These are phyloP conservation scores for Aspergillus sp. DNA, from an alignment of 2,329 filamentous ascomycete genomes.

Conservation along the genomic window DNA sequence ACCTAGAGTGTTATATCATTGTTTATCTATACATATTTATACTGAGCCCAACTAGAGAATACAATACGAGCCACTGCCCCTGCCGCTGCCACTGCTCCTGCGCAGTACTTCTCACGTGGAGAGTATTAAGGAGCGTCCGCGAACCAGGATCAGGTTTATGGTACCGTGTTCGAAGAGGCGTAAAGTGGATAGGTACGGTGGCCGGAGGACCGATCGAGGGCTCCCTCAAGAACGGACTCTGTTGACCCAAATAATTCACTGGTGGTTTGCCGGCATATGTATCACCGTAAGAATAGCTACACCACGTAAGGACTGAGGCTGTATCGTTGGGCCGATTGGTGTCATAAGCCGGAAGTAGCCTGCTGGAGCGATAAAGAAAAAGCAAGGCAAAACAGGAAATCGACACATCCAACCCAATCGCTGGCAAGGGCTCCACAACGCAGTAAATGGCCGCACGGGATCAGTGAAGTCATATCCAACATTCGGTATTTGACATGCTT, in stretches of 20 bases:
- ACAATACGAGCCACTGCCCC: background rate
- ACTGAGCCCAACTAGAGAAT: background rate
- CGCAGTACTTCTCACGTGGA: background rate
- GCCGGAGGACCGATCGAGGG: background rate
- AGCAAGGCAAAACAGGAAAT: slow-evolving; percentile 15
- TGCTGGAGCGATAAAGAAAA: slow-evolving; percentile 9
- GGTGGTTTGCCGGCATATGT: background rate
- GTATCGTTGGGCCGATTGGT: background rate
- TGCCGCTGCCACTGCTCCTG: background rate
- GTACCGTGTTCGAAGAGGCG: background rate
- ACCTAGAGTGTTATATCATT: background rate
- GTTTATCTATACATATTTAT: background rate
- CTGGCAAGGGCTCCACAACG: slow-evolving; percentile 2
- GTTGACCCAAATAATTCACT: background rate
- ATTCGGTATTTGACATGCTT: slow-evolving; percentile 10
- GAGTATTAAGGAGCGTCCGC: background rate
- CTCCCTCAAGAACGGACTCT: background rate
- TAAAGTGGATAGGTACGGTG: background rate
- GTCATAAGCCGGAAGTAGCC: background rate
- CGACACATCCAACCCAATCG: slow-evolving; percentile 13
- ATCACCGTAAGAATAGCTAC: background rate
- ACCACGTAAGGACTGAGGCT: background rate
- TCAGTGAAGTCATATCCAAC: slow-evolving; percentile 4
- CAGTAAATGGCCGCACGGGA: slow-evolving; percentile 4
- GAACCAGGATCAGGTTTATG: background rate